Evolutionary conservation across 768 basidiomycete species (phyloP).

Genomic region (Kwoniella sp.): DNA sequence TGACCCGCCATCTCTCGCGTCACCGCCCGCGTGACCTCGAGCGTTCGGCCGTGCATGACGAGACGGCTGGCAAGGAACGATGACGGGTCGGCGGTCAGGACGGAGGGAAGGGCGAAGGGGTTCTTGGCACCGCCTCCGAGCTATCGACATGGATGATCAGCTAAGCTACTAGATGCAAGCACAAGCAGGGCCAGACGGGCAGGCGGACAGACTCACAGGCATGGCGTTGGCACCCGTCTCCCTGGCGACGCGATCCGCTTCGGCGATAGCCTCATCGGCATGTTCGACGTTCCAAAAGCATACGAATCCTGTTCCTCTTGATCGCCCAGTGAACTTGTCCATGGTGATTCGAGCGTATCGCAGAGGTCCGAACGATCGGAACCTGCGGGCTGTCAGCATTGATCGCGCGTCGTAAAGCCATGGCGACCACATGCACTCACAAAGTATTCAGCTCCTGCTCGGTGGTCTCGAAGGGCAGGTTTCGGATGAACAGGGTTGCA

Average conservation of each 20-base stretch:
- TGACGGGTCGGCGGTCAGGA: conserved; percentile 90
- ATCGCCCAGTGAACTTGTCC: conserved; percentile 75
- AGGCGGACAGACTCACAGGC: conserved; percentile 45
- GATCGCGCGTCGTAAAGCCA: too few relatives aligned
- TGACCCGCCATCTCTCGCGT: conserved; percentile 81
- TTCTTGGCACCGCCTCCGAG: conserved; percentile 55
- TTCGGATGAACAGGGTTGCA: conserved; percentile 88
- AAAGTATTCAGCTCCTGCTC: conserved; percentile 84
- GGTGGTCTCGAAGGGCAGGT: conserved; percentile 84
- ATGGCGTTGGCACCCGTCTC: conserved; percentile 48
- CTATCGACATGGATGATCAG: conserved; percentile 4
- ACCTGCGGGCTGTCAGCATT: conserved; percentile 55
- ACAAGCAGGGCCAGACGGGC: not conserved
- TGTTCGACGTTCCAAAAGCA: conserved; percentile 94
- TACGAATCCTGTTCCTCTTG: conserved; percentile 90
- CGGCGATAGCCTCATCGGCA: conserved; percentile 76
- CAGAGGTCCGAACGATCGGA: conserved; percentile 84
- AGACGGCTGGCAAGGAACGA: conserved; percentile 73
- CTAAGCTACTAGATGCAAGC: not conserved
- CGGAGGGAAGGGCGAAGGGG: conserved; percentile 79
- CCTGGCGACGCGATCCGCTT: conserved; percentile 58
- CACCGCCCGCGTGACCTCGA: conserved; percentile 86
- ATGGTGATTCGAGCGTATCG: conserved; percentile 88
- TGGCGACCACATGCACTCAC: too few relatives aligned
- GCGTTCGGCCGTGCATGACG: conserved; percentile 84